A percentile compares a stretch with the other conserved stretches of the same genome.
Evolutionary conservation across 1,139 yeast species (phyloP).

Genomic region (Hansenula sp.): DNA sequence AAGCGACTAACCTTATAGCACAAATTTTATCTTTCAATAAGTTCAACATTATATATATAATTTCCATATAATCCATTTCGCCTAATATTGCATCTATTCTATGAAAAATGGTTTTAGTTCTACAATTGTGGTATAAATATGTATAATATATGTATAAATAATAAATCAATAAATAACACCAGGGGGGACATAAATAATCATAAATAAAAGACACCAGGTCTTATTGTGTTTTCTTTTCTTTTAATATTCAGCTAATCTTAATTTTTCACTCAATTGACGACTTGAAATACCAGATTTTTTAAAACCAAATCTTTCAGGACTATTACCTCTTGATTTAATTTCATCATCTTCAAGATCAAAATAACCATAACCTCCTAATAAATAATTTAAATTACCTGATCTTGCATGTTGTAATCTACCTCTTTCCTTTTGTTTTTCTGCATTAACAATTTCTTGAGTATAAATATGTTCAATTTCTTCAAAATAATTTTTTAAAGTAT

Average conservation of each 20-base stretch:
- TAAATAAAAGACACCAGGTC: background rate
- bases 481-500: slow-evolving; percentile 65
- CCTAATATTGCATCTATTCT: no score
- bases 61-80: no score
- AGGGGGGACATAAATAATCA: background rate
- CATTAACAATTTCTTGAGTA: slow-evolving; percentile 30
- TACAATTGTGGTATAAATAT: no score
- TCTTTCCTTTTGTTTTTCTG: slow-evolving; percentile 17
- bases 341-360: slow-evolving; percentile 70
- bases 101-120: no score
- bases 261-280: slow-evolving; percentile 67
- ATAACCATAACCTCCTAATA: slow-evolving; percentile 79
- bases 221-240: background rate
- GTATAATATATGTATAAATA: no score
- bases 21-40: no score
- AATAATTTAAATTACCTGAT: slow-evolving; percentile 35
- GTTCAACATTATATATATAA: no score
- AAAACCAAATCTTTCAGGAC: slow-evolving; percentile 60
- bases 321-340: slow-evolving; percentile 62
- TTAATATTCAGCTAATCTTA: slow-evolving; percentile 67
- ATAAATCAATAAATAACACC: no score
- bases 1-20: no score
- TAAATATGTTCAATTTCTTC: slow-evolving; percentile 58
- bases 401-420: slow-evolving; percentile 24
- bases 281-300: slow-evolving; percentile 44